Evolutionary conservation across 176 grass and related monocot genomes (phyloP), one percentile per base, ranked within the genome.

Genomic region (Avena eriantha): DNA sequence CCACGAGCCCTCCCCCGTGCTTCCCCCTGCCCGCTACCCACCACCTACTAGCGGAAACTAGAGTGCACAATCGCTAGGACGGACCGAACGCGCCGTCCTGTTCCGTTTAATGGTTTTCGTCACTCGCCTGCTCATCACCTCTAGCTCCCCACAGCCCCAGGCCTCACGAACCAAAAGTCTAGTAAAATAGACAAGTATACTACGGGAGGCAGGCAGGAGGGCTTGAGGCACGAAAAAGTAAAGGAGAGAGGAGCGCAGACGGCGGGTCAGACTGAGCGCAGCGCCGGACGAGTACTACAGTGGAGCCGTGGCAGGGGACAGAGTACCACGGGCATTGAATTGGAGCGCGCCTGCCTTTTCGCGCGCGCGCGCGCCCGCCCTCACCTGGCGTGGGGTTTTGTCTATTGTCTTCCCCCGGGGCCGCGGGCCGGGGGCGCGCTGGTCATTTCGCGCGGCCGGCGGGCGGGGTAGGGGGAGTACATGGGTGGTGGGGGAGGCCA

Each of bases 381-480:
- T 68, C 65, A 68, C 65, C 65, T 69, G 65, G 65, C 65, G 65
- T 69, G 65, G 5, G 65, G 33, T 69, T 69, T 69, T 69, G 65
- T 69, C 65, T 69, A 39, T 5, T 39, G 5, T 39, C 6, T 36
- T 1, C 16, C 31, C 31, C 50, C 48, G 49, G 49, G 49, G 39
- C 6, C 39, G 39, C 39, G 39, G 39, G 39, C 49, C 12, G 49
- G 12, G 50, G 50, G 50, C 50, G 15, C 50, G 50, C 50, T 53
- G 14, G 50, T 53, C 0, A 53, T 53, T 53, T 53, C 50, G 50
- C 65, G 65, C 31, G 65, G 33, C 65, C 65, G 31, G 16, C 65
- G 31, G 31, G 29, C 63, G 29, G 6, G 14, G 5, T 0, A 26
- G 26, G 26, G 63, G 0, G 4, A 41, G 39, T 0, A 8, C 6